Percentiles rank a stretch among this genome's conserved stretches.
phyloP scores from a whole-genome alignment of 441 rosid genomes.

The Macaranga tanarius region DNA sequence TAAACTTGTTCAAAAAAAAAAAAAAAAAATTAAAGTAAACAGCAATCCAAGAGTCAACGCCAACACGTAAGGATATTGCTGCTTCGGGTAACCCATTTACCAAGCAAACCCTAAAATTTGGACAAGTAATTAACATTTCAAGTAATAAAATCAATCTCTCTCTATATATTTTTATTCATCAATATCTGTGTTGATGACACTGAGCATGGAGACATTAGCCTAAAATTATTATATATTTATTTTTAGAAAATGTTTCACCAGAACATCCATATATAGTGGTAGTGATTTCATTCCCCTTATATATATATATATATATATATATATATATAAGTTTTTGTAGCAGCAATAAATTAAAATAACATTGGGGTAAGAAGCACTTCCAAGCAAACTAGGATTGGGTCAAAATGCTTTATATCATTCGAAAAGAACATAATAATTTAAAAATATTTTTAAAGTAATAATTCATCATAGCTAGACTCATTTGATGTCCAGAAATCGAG shows the following conservation, averaged over 20 bases:
- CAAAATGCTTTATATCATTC: too few relatives aligned
- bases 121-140: conserved; percentile 30
- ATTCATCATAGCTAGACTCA: background rate
- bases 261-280: background rate
- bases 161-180: conserved; percentile 1
- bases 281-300: background rate
- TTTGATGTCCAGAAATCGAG: background rate
- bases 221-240: background rate
- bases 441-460: too few relatives aligned
- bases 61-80: conserved; percentile 28
- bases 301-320: too few relatives aligned
- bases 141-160: background rate
- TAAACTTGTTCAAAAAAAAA: too few relatives aligned
- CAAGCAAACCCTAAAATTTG: conserved; percentile 23
- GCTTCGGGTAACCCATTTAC: conserved; percentile 30
- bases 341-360: too few relatives aligned
- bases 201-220: conserved; percentile 22
- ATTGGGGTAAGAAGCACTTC: background rate
- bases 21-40: background rate
- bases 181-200: conserved; percentile 7
- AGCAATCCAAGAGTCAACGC: conserved; percentile 23
- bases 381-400: conserved; percentile 17
- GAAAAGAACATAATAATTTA: too few relatives aligned
- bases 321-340: too few relatives aligned
- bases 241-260: background rate